These are phyloP conservation scores for Xenoacremonium recifei DNA, from an alignment of 2,329 filamentous ascomycete species.

Conservation along the genomic window DNA sequence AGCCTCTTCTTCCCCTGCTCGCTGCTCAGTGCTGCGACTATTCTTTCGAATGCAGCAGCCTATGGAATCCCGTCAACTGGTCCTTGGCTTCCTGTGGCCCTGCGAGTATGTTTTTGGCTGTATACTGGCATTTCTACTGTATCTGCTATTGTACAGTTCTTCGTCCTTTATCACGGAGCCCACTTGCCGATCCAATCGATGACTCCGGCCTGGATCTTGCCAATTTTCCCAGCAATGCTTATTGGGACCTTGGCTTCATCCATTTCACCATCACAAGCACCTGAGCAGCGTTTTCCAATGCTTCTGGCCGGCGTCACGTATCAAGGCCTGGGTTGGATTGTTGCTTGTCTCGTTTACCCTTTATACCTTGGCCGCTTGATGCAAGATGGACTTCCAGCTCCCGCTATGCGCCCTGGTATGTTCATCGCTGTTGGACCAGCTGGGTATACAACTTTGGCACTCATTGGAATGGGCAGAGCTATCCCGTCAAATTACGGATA, in stretches of 20 bases:
- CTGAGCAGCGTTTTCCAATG: constrained; percentile 23
- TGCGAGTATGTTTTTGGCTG: constrained; percentile 51
- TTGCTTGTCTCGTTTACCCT: constrained; percentile 21
- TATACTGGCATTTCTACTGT: constrained; percentile 39
- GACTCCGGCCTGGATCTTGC: constrained; percentile 28
- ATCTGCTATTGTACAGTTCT: constrained; percentile 24
- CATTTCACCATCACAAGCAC: constrained; percentile 22
- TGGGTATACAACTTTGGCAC: constrained; percentile 23
- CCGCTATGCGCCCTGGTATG: constrained; percentile 25
- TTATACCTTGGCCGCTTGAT: constrained; percentile 25
- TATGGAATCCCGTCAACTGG: constrained; percentile 54
- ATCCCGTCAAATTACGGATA: constrained; percentile 23
- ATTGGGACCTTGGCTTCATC: constrained; percentile 23
- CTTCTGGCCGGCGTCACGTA: constrained; percentile 24
- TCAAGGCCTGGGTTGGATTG: constrained; percentile 26
- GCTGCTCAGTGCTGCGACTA: constrained; percentile 62
- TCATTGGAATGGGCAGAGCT: constrained; percentile 24
- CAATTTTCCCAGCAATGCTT: constrained; percentile 29
- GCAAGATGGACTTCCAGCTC: constrained; percentile 25
- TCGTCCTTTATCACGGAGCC: constrained; percentile 29
- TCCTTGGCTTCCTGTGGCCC: constrained; percentile 45
- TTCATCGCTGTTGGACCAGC: constrained; percentile 24
- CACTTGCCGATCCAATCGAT: constrained; percentile 25
- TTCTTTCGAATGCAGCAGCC: constrained; percentile 63
- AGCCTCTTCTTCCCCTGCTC: constrained; percentile 62